Evolutionary conservation across 306 rosid species (phyloP).

Genomic region (Hylodesmum podocarpum): DNA sequence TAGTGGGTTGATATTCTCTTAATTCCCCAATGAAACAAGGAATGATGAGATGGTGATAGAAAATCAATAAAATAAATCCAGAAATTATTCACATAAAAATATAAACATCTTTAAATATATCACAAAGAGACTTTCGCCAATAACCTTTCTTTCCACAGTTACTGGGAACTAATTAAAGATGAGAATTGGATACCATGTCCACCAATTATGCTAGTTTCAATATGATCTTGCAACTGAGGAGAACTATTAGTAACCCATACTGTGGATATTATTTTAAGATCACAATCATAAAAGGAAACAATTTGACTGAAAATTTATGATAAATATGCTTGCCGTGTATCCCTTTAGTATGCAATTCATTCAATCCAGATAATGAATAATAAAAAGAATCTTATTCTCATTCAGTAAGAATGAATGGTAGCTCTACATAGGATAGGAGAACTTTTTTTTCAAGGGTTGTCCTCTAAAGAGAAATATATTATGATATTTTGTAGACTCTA

Average conservation of each 20-base stretch:
- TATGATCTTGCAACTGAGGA: not conserved
- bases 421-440: not conserved
- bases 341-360: not conserved
- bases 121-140: not conserved
- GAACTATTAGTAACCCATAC: not conserved
- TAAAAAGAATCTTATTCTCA: conserved; percentile 28
- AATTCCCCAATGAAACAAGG: not conserved
- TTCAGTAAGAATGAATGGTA: conserved; percentile 34
- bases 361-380: not conserved
- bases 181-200: conserved; percentile 33
- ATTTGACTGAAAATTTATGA: not conserved
- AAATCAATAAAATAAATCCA: not conserved
- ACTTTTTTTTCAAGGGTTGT: conserved; percentile 22
- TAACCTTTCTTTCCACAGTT: conserved; percentile 19
- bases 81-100: not conserved
- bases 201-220: not conserved
- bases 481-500: not conserved
- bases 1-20: not conserved
- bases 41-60: not conserved
- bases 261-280: not conserved
- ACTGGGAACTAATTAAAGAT: not conserved
- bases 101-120: conserved; percentile 13
- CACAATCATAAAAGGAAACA: not conserved
- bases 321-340: not conserved
- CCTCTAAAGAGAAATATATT: conserved; percentile 34